Percentiles rank a stretch among this genome's conserved stretches.
Evolutionary conservation across 2,329 filamentous ascomycete genomes (phyloP).

Genomic region (Coccinonectria pachysandricola): DNA sequence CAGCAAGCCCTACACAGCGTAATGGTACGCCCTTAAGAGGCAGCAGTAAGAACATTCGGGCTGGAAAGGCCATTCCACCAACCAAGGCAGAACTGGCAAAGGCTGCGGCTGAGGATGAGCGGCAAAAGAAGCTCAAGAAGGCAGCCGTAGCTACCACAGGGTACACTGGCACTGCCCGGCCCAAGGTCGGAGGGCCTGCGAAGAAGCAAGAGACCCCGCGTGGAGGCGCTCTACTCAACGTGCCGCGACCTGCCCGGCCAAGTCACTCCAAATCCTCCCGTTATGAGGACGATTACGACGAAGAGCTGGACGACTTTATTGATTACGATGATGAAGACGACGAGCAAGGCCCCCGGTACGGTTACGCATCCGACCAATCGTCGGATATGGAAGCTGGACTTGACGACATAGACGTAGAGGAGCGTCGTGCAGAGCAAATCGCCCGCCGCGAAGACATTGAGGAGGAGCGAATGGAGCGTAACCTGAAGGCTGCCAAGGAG

Average conservation of each 20-base stretch:
- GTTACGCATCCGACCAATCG: constrained; percentile 54
- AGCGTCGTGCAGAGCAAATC: constrained; percentile 48
- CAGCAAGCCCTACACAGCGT: constrained; percentile 10
- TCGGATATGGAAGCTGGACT: constrained; percentile 73
- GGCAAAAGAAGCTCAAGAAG: constrained; percentile 51
- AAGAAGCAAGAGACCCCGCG: constrained; percentile 26
- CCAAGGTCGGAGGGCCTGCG: constrained; percentile 30
- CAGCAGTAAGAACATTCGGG: constrained; percentile 12
- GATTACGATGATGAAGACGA: constrained; percentile 48
- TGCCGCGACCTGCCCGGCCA: constrained; percentile 18
- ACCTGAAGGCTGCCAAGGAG: constrained; percentile 52
- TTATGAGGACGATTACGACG: constrained; percentile 52
- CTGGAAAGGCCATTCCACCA: constrained; percentile 10
- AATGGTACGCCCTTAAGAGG: constrained; percentile 16
- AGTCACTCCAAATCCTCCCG: constrained; percentile 22
- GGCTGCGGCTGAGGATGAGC: constrained; percentile 20
- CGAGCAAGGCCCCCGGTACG: constrained; percentile 31
- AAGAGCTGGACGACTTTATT: constrained; percentile 52
- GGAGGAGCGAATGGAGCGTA: constrained; percentile 52
- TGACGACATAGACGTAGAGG: constrained; percentile 65
- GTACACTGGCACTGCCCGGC: constrained; percentile 54
- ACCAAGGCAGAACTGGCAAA: constrained; percentile 12
- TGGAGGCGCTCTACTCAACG: constrained; percentile 32
- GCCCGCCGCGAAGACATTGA: constrained; percentile 59
- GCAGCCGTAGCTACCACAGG: constrained; percentile 52